Conservation (phyloP, 2,329 filamentous ascomycete species). For the Botryotinia calthae region DNA sequence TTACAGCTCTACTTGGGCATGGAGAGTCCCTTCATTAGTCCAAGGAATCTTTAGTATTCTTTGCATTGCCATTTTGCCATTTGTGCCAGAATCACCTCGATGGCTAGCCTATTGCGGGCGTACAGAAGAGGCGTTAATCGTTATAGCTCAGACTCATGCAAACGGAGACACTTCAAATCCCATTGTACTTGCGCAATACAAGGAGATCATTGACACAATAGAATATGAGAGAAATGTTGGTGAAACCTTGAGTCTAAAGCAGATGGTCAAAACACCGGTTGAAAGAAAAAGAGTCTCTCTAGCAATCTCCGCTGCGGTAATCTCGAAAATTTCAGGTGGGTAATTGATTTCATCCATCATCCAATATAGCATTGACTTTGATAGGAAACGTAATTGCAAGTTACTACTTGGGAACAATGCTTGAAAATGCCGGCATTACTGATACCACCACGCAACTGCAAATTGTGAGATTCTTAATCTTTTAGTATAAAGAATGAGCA, state of each 20-base stretch:
- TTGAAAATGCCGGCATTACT: slow-evolving; percentile 40
- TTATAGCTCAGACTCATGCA: slow-evolving; percentile 52
- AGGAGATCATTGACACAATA: slow-evolving; percentile 45
- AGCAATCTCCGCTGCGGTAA: slow-evolving; percentile 46
- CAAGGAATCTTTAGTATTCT: slow-evolving; percentile 34
- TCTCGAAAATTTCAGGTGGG: slow-evolving; percentile 47
- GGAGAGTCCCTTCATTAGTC: slow-evolving; percentile 38
- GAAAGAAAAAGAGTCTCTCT: slow-evolving; percentile 51
- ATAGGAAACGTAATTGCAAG: slow-evolving; percentile 47
- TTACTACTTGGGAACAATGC: slow-evolving; percentile 41
- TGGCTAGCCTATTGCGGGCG: slow-evolving; percentile 54
- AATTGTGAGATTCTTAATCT: slow-evolving; percentile 21
- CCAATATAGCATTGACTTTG: not conserved
- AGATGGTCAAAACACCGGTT: slow-evolving; percentile 49
- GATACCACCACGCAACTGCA: slow-evolving; percentile 38
- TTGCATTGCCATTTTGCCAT: slow-evolving; percentile 29
- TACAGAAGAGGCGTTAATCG: slow-evolving; percentile 47
- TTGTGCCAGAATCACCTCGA: slow-evolving; percentile 52
- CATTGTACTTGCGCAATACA: slow-evolving; percentile 45
- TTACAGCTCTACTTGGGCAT: slow-evolving; percentile 40
- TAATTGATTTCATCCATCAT: not conserved
- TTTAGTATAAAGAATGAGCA: slow-evolving; percentile 22
- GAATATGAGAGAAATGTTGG: slow-evolving; percentile 46
- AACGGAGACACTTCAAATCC: slow-evolving; percentile 49
- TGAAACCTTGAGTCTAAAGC: slow-evolving; percentile 39